phyloP scores from a whole-genome alignment of 2,329 filamentous ascomycete species.

The Cercospora canescens region DNA sequence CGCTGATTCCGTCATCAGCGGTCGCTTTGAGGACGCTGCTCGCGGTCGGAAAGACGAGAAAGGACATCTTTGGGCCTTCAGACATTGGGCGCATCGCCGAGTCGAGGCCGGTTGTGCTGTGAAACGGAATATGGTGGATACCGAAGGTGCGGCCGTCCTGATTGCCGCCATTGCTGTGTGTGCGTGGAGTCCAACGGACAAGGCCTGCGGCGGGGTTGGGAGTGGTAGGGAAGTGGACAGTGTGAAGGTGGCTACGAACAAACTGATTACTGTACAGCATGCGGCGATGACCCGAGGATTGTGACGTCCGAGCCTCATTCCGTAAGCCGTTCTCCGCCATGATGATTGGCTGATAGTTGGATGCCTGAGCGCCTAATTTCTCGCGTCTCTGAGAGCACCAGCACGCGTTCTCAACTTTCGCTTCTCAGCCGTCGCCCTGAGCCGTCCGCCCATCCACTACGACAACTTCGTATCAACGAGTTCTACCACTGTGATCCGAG shows the following conservation, averaged over 20 bases:
- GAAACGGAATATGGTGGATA: constrained; percentile 39
- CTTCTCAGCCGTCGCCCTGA: not conserved
- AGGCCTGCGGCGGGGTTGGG: not conserved
- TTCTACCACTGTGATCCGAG: not conserved
- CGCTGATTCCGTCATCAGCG: constrained; percentile 65
- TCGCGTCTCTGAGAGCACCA: not conserved
- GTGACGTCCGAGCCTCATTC: constrained; percentile 4
- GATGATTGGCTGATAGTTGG: not conserved
- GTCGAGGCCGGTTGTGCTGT: constrained; percentile 33
- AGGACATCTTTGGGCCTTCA: constrained; percentile 40
- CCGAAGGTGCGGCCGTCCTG: constrained; percentile 30
- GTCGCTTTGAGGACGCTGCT: constrained; percentile 56
- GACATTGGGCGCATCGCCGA: constrained; percentile 45
- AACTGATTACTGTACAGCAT: constrained; percentile 4
- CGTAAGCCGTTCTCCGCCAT: not conserved
- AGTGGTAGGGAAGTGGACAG: not conserved
- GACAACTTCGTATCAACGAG: not conserved
- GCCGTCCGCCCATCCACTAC: not conserved
- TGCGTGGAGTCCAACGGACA: not conserved
- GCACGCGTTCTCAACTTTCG: not conserved
- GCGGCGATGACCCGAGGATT: not conserved
- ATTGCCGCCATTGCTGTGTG: constrained; percentile 32
- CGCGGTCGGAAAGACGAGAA: constrained; percentile 44
- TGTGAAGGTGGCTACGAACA: not conserved
- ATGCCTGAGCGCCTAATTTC: not conserved